Evolutionary conservation across 305 asterid genomes (phyloP), one percentile per base, ranked within the genome.

Genomic region (Stenogyne calaminthoides): DNA sequence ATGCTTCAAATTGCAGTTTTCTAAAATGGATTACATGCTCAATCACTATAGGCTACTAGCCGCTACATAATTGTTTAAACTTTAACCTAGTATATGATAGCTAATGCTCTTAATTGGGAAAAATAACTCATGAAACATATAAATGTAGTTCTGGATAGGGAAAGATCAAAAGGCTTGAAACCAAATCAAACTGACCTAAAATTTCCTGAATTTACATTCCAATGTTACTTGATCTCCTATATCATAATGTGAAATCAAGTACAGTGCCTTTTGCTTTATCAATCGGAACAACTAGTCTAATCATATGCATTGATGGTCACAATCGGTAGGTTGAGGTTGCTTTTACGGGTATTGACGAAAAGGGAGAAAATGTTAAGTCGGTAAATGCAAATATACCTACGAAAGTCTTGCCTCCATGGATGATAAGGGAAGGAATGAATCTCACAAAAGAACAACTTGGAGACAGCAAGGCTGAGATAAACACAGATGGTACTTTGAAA

Each of bases 361-460:
- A 87, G 70, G 97, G 89, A 78, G 80, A 73, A 40, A 36, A 73
- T 66, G 71, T 75, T 64, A 84, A 87, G 80, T 77, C 88, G 34
- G 87, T 78, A 77, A 80, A 78, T 78, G 64, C 83, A 55, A 81
- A 34, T 74, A 51, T 86, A 47, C 91, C 92, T 39, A 77, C 67
- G 85, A 92, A 95, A 87, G 84, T 89, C 42, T 87, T 90, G 84
- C 98, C 98, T 73, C 96, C 98, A 10, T 95, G 98, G 99, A 90
- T 95, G 98, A 88, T 90, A 44, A 90, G 62, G 79, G 84, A 85
- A 71, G 98, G 99, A 64, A 95, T 95, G 99, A 88, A 71, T 71
- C 93, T 90, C 67, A 85, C 96, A 15, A 86, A 79, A 76, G 99
- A 90, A 88, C 99, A 92, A 75, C 91, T 87, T n/a, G 99, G 98